A percentile compares a stretch with the other conserved stretches of the same genome.
phyloP scores from a whole-genome alignment of 495 filamentous ascomycete genomes.

The Neurospora tetrasperma region DNA sequence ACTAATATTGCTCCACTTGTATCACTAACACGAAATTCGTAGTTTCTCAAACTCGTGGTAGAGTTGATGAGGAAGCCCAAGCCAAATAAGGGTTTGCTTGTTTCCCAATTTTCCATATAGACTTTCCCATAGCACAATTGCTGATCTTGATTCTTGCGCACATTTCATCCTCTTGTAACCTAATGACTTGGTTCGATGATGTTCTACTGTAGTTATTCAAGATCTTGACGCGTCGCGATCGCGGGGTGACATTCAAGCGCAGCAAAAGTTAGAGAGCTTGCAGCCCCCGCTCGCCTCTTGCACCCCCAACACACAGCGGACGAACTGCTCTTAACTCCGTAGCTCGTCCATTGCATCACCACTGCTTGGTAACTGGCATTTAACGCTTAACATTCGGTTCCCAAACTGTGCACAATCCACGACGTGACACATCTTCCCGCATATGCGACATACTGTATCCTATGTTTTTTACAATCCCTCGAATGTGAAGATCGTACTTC shows the following conservation, averaged over 20 bases:
- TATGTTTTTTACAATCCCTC: not conserved
- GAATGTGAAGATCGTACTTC: slow-evolving; percentile 11
- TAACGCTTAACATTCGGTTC: not conserved
- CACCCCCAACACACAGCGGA: not conserved
- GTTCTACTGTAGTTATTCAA: not conserved
- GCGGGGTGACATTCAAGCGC: not conserved
- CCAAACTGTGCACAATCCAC: not conserved
- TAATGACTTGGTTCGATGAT: not conserved
- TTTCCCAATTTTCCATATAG: too few relatives aligned
- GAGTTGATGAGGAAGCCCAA: too few relatives aligned
- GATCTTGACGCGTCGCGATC: not conserved
- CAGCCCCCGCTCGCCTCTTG: not conserved
- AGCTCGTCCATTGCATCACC: not conserved
- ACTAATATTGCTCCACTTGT: not conserved
- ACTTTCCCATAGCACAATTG: not conserved
- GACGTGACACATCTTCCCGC: not conserved
- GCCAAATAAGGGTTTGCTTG: too few relatives aligned
- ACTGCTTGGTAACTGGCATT: not conserved
- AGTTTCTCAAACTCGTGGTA: not conserved
- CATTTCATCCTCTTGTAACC: not conserved
- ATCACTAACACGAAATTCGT: not conserved
- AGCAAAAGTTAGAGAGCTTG: not conserved
- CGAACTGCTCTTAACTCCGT: not conserved
- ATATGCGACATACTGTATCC: not conserved
- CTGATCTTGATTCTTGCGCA: not conserved